These are phyloP conservation scores for Butyriboletus loyo DNA, from an alignment of 768 basidiomycete genomes.

Conservation along the genomic window DNA sequence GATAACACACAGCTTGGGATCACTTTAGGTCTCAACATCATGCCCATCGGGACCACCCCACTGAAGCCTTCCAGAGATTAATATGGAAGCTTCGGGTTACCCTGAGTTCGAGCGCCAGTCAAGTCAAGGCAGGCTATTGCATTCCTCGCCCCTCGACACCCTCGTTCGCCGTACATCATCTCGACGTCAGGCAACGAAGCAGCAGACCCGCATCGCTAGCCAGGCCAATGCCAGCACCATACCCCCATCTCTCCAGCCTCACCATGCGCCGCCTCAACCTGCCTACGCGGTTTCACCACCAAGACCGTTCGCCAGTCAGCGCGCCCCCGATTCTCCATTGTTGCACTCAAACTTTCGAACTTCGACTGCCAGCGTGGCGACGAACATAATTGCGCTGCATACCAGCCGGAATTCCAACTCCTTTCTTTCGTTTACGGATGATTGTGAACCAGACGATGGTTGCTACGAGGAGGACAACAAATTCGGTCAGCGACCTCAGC, in stretches of 20 bases:
- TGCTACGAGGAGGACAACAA: conserved; percentile 43
- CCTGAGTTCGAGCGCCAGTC: conserved; percentile 17
- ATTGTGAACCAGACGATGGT: conserved; percentile 32
- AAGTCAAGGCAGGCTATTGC: conserved; percentile 30
- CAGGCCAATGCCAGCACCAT: neutral
- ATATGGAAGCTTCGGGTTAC: conserved; percentile 16
- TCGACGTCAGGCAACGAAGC: conserved; percentile 29
- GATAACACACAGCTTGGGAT: neutral
- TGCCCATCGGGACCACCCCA: conserved; percentile 3
- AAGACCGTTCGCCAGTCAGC: conserved; percentile 5
- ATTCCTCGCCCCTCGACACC: conserved; percentile 56
- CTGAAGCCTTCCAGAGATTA: conserved; percentile 7
- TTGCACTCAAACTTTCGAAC: conserved; percentile 47
- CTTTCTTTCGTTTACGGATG: conserved; percentile 29
- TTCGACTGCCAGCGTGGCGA: conserved; percentile 38
- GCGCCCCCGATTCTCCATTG: conserved; percentile 43
- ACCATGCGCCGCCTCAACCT: neutral
- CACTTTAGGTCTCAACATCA: conserved; percentile 4
- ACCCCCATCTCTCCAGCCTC: conserved; percentile 13
- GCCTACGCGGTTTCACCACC: conserved; percentile 5
- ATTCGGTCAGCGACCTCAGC: conserved; percentile 20
- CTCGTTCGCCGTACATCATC: conserved; percentile 55
- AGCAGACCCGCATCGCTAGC: neutral
- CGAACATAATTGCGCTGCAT: conserved; percentile 15
- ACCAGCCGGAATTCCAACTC: conserved; percentile 21